Evolutionary conservation across 805 yeast genomes (phyloP).

Genomic region (Clavispora fructus): DNA sequence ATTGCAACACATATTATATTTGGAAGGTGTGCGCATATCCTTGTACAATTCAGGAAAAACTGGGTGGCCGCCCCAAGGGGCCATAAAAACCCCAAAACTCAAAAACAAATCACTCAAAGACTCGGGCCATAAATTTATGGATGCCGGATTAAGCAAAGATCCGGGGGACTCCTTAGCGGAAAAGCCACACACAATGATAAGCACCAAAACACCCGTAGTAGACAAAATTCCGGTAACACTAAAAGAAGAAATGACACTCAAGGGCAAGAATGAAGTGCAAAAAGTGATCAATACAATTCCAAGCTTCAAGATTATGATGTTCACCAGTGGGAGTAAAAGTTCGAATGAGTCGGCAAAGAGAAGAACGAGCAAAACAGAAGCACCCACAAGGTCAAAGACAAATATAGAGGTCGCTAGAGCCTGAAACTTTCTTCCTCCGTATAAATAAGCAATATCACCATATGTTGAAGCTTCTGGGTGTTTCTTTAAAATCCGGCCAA

Average conservation of each 20-base stretch:
- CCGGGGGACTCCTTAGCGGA: conserved; percentile 43
- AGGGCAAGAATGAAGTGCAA: conserved; percentile 48
- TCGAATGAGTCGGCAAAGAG: conserved; percentile 57
- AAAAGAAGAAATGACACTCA: conserved; percentile 49
- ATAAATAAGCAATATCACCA: conserved; percentile 85
- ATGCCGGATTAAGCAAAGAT: conserved; percentile 46
- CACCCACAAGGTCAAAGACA: conserved; percentile 55
- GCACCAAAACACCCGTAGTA: conserved; percentile 45
- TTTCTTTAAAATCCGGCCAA: conserved; percentile 71
- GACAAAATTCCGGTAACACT: conserved; percentile 54
- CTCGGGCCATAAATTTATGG: conserved; percentile 31
- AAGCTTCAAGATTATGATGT: conserved; percentile 22
- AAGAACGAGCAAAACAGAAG: conserved; percentile 52
- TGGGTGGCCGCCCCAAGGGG: conserved; percentile 85
- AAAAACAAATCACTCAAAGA: conserved; percentile 34
- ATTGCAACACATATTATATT: conserved; percentile 48
- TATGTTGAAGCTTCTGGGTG: conserved; percentile 79
- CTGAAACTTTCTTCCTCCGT: conserved; percentile 55
- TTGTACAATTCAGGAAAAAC: conserved; percentile 71
- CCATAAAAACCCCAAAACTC: conserved; percentile 60
- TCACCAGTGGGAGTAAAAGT: conserved; percentile 17
- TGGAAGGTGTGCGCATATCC: conserved; percentile 69
- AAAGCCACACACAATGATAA: conserved; percentile 46
- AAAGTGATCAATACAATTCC: conserved; percentile 36
- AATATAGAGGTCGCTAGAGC: conserved; percentile 44